These are phyloP conservation scores for Pythium insidiosum DNA, from an alignment of 352 stramenopile genomes.

Conservation along the genomic window DNA sequence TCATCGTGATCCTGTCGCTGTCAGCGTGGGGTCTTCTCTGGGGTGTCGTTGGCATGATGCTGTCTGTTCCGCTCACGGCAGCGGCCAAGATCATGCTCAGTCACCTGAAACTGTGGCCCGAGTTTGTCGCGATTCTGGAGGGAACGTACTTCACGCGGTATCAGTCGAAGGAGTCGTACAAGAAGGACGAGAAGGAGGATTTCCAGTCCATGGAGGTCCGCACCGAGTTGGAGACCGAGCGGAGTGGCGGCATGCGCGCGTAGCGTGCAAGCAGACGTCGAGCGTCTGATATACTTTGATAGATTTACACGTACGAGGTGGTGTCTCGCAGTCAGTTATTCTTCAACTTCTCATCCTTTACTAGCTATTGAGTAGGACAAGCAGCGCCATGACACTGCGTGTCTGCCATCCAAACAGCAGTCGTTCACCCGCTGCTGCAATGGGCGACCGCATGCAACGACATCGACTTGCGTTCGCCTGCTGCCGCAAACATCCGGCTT, in stretches of 20 bases:
- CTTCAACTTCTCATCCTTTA: too few species aligned
- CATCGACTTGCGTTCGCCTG: constrained; percentile 28
- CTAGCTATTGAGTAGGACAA: too few species aligned
- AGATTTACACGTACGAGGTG: too few species aligned
- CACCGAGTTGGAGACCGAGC: constrained; percentile 62
- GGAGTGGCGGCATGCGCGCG: constrained; percentile 14
- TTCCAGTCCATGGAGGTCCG: constrained; percentile 74
- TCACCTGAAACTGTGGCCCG: constrained; percentile 78
- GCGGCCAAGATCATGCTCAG: constrained; percentile 85
- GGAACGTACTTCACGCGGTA: constrained; percentile 82
- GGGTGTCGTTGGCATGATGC: constrained; percentile 86
- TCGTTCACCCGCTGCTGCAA: too few species aligned
- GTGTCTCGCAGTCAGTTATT: too few species aligned
- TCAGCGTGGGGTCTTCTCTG: constrained; percentile 84
- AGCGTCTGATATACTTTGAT: too few species aligned
- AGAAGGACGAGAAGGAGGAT: constrained; percentile 72
- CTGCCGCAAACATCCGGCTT: constrained; percentile 26
- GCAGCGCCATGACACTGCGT: too few species aligned
- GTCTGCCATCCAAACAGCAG: too few species aligned
- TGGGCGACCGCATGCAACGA: constrained; percentile 32
- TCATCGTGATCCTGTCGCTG: constrained; percentile 82
- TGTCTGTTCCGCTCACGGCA: constrained; percentile 79
- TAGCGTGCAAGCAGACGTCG: too few species aligned
- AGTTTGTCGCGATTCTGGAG: constrained; percentile 83
- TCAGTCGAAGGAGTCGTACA: constrained; percentile 54